Evolutionary conservation across 2,329 filamentous ascomycete genomes (phyloP), one percentile per base, ranked within the genome.

Genomic region (Penicillium olsonii): DNA sequence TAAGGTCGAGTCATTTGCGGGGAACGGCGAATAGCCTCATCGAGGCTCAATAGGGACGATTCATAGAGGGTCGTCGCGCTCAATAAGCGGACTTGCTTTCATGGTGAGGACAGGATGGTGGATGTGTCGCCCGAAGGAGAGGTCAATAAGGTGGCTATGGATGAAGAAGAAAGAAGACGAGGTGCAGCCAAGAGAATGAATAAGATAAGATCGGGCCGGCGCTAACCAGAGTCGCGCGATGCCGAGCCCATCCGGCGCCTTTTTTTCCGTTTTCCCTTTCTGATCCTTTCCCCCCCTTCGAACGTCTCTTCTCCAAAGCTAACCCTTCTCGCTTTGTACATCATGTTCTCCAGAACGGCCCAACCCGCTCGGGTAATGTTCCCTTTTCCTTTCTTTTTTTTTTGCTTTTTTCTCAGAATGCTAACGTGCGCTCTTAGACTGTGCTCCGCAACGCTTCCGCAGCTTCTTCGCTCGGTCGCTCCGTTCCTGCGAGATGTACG

Each of bases 401-500:
- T 60, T 60, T 66, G 52, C 71, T 71, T 67, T 44, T 45, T 22
- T 73, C 53, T 65, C 75, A 67, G 68, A 41, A 56, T 66, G 65
- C 70, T 73, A 71, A 72, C 27, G 15, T 27, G 17, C 27, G 68
- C 67, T 58, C 70, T 15, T 64, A 84, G 81, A 78, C 77, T 66
- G 75, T 84, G 65, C 75, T 83, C 70, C 80, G 79, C 70, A 75
- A 75, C 69, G 75, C 75, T 64, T 71, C 73, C 64, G 72, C 73
- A 64, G 69, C 74, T 55, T 64, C 75, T 57, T 76, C 75, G 66
- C 62, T 73, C 59, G 69, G 71, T 63, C 77, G 75, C 60, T 76
- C 77, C 55, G 70, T 80, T 64, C 73, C 77, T 55, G 73, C 78
- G 54, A 76, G 81, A 73, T 78, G 81, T 84, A 78, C 65, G 54